Evolutionary conservation across 257 asterid genomes (phyloP).

Genomic region (Solanum arcanum): DNA sequence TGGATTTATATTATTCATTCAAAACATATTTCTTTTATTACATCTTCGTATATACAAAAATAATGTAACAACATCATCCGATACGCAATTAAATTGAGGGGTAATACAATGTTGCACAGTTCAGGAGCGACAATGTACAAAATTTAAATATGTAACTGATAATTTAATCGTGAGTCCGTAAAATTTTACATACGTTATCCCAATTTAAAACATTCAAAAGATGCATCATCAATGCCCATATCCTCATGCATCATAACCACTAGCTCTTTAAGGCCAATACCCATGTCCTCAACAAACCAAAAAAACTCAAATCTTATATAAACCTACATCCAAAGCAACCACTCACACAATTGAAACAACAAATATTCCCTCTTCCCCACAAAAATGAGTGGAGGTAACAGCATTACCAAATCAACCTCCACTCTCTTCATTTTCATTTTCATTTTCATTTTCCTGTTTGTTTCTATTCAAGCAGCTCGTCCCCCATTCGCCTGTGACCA

Average conservation of each 20-base stretch:
- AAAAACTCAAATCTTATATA: neutral
- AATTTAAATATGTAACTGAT: too few relatives aligned
- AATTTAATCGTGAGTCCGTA: accelerated
- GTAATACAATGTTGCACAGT: neutral
- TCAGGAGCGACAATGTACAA: too few relatives aligned
- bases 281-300: neutral
- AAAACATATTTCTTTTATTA: too few relatives aligned
- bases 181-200: neutral
- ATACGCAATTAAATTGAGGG: neutral
- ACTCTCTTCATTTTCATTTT: neutral
- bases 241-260: neutral
- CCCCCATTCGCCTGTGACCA: conserved; percentile 68
- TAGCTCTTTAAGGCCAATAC: neutral
- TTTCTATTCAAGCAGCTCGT: conserved; percentile 9
- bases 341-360: neutral
- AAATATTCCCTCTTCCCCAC: neutral
- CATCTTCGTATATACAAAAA: too few relatives aligned
- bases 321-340: neutral
- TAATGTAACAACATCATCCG: too few relatives aligned
- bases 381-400: neutral
- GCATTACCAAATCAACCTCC: neutral
- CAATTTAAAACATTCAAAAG: neutral
- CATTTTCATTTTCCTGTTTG: neutral
- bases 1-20: too few relatives aligned
- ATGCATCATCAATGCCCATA: neutral